Evolutionary conservation across 495 filamentous ascomycete species (phyloP), one percentile per base, ranked within the genome.

Genomic region (Penicillium riverlandense): DNA sequence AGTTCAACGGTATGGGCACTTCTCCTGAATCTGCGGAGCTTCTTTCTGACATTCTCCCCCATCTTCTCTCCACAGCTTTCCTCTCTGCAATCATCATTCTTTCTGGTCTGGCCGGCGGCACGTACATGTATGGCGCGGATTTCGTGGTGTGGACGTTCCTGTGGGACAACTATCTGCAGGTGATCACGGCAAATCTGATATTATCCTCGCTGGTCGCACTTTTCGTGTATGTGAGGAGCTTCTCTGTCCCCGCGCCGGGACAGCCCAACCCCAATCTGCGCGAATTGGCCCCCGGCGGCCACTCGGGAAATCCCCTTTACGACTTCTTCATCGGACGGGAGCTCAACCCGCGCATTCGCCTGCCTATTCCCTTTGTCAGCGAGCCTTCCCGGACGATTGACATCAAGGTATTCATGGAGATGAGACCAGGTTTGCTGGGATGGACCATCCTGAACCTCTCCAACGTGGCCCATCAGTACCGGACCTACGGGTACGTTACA

Each of bases 271-370:
- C 75, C 9, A 76, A 83, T 31, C 62, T 76, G 43, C 87, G 90
- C 41, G 76, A 90, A 52, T 76, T 97, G 6, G 91, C 91, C 0
- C 76, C 79, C 4, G 89, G 88, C 39, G 90, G 88, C 40, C 76
- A 84, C 52, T 80, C 82, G 11, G 94, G 92, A 41, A 97, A 95
- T 58, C 65, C 84, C 38, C 64, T 97, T 29, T 96, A 97, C 65
- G 91, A 97, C 66, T 97, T 86, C 76, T 98, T 88, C 70, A 97
- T 97, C 51, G 92, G 92, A 13, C 88, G 92, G 31, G 92, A 97
- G 59, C 83, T 97, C 45, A 98, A 97, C 68, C 91, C 94, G 7
- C 89, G 90, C 28, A 62, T 97, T 38, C 79, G 72, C 5, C 56
- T 95, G 10, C 90, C 90, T 2, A 59, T 91, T 40, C 71, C 92